Conservation (phyloP, 495 filamentous ascomycete species). For the Penicillium robsamsonii region DNA sequence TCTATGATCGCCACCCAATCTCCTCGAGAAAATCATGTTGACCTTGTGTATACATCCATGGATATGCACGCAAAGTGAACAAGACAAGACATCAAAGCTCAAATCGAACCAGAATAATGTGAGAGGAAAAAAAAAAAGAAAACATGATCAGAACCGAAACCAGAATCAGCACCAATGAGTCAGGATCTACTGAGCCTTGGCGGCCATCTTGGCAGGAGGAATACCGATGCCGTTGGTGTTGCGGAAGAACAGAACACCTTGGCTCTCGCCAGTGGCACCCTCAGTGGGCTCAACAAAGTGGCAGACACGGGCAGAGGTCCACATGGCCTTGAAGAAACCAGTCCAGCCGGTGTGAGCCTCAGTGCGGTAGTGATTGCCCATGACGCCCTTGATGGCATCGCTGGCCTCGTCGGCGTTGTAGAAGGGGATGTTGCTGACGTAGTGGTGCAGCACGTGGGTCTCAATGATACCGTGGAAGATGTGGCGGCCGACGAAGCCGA, state of each 20-base stretch:
- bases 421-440: constrained; percentile 61
- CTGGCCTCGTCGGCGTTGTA: constrained; percentile 61
- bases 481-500: constrained; percentile 57
- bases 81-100: not conserved
- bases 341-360: constrained; percentile 50
- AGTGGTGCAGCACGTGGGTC: constrained; percentile 61
- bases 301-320: constrained; percentile 51
- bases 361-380: constrained; percentile 57
- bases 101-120: constrained; percentile 2
- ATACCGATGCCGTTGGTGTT: constrained; percentile 72
- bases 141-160: not conserved
- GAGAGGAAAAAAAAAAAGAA: not conserved
- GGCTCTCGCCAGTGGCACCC: constrained; percentile 55
- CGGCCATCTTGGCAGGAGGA: constrained; percentile 53
- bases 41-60: not conserved
- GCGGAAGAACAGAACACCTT: constrained; percentile 56
- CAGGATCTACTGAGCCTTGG: constrained; percentile 26
- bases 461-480: constrained; percentile 62
- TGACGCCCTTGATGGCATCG: constrained; percentile 57
- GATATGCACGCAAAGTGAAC: not conserved
- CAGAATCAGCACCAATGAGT: constrained; percentile 2
- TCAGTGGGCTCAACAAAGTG: constrained; percentile 64
- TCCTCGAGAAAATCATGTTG: not conserved
- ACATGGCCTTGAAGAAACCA: constrained; percentile 56
- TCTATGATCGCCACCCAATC: not conserved